These are phyloP conservation scores for Fistulifera pelliculosa DNA, from an alignment of 108 stramenopile genomes.

Conservation along the genomic window DNA sequence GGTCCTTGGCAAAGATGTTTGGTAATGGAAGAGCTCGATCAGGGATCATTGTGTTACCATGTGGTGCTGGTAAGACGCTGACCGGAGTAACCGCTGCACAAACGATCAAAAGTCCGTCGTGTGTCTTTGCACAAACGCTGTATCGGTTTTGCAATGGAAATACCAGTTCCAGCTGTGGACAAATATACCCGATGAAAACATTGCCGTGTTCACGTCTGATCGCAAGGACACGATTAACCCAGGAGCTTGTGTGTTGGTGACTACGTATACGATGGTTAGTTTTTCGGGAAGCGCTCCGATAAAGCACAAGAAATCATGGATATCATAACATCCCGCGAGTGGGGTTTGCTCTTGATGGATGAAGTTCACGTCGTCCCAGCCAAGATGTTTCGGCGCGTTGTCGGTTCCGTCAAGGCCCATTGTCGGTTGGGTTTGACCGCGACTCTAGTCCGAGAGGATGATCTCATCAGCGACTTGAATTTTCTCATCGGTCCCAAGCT, in stretches of 20 bases:
- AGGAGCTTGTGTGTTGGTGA: constrained; percentile 87
- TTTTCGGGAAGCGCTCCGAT: constrained; percentile 79
- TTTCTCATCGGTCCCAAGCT: constrained; percentile 99
- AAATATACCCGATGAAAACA: constrained; percentile 81
- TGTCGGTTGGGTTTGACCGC: constrained; percentile 97
- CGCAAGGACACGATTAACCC: constrained; percentile 87
- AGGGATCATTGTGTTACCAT: constrained; percentile 99
- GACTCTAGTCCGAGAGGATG: constrained; percentile 98
- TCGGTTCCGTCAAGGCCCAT: constrained; percentile 93
- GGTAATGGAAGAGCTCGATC: constrained; percentile 98
- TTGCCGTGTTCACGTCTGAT: constrained; percentile 89
- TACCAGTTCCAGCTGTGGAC: constrained; percentile 91
- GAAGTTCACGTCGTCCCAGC: constrained; percentile 97
- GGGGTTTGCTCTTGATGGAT: constrained; percentile 98
- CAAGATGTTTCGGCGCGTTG: constrained; percentile 88
- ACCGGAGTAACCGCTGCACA: constrained; percentile 97
- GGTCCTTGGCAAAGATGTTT: constrained; percentile 93
- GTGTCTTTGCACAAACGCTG: constrained; percentile 93
- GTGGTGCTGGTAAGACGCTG: constrained; percentile 97
- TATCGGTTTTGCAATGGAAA: constrained; percentile 97
- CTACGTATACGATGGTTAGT: constrained; percentile 97
- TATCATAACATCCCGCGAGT: constrained; percentile 83
- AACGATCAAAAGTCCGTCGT: constrained; percentile 94
- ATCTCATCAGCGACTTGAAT: constrained; percentile 93
- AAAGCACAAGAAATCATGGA: constrained; percentile 86